Conservation (phyloP, 73 alveolate species). For the Tetrahymena elliotti region DNA sequence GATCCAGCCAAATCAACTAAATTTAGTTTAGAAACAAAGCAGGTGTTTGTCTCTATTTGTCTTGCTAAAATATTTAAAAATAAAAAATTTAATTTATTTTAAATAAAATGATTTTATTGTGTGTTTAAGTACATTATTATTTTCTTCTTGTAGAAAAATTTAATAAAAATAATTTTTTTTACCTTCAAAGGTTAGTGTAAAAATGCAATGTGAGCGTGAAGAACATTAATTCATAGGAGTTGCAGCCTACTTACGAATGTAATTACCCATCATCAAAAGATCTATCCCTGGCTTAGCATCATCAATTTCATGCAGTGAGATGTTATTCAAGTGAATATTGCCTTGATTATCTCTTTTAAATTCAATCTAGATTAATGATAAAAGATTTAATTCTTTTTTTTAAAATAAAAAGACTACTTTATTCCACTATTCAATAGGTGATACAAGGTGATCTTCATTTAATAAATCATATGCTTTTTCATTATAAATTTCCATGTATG, state of each 20-base stretch:
- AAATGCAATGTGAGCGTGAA: constrained; percentile 88
- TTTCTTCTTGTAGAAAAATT: too few relatives aligned
- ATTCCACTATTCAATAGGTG: constrained; percentile 84
- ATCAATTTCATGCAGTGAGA: constrained; percentile 72
- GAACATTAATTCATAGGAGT: constrained; percentile 93
- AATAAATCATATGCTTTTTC: constrained; percentile 93
- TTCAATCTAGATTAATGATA: constrained; percentile 19
- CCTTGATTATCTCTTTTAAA: constrained; percentile 83
- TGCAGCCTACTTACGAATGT: constrained; percentile 74
- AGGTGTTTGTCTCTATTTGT: constrained; percentile 13
- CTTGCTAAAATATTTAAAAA: neutral
- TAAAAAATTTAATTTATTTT: too few relatives aligned
- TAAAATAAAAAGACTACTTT: constrained; percentile 17
- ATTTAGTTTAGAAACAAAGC: constrained; percentile 56
- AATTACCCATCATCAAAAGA: constrained; percentile 89
- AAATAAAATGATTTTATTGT: too few relatives aligned
- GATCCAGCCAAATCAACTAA: constrained; percentile 95
- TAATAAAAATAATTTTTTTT: neutral
- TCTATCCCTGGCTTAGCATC: constrained; percentile 88
- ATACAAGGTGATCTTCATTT: constrained; percentile 75
- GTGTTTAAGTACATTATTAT: too few relatives aligned
- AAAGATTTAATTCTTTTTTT: neutral
- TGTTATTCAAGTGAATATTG: constrained; percentile 76
- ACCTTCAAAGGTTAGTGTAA: constrained; percentile 84
- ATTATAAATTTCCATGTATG: constrained; percentile 92